Conservation (phyloP, 2,329 filamentous ascomycete species). For the Penicillium verrucosum region DNA sequence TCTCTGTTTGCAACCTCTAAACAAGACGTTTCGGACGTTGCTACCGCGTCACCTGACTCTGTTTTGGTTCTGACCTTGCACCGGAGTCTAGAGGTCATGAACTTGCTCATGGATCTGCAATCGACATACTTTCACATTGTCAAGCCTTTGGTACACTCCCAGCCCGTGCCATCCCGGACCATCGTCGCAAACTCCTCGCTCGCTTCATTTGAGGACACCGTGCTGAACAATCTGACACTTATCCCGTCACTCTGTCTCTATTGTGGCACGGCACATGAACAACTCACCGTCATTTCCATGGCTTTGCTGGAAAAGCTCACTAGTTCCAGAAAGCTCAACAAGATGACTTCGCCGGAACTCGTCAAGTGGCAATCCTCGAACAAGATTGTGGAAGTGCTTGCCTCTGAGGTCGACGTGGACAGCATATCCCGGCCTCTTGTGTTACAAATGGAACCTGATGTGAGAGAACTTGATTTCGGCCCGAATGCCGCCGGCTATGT, state of each 20-base stretch:
- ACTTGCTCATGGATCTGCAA: slow-evolving; percentile 79
- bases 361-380: slow-evolving; percentile 66
- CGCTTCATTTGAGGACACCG: slow-evolving; percentile 86
- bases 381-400: slow-evolving; percentile 83
- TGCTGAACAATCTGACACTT: slow-evolving; percentile 74
- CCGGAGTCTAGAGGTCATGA: slow-evolving; percentile 78
- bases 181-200: slow-evolving; percentile 72
- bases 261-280: slow-evolving; percentile 77
- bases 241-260: slow-evolving; percentile 82
- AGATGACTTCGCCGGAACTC: slow-evolving; percentile 62
- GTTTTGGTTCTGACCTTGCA: slow-evolving; percentile 76
- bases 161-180: slow-evolving; percentile 57
- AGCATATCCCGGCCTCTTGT: slow-evolving; percentile 73
- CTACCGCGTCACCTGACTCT: slow-evolving; percentile 70
- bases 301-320: slow-evolving; percentile 82
- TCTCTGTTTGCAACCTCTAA: slow-evolving; percentile 76
- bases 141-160: slow-evolving; percentile 69
- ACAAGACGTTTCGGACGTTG: slow-evolving; percentile 69
- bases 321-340: slow-evolving; percentile 74
- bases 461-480: slow-evolving; percentile 70
- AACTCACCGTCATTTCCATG: slow-evolving; percentile 75
- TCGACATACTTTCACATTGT: slow-evolving; percentile 89
- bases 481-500: slow-evolving; percentile 69
- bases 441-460: slow-evolving; percentile 61
- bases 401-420: slow-evolving; percentile 74